Evolutionary conservation across 1,284 basidiomycete genomes (phyloP).

Genomic region (Phylloboletellus chloephorus): DNA sequence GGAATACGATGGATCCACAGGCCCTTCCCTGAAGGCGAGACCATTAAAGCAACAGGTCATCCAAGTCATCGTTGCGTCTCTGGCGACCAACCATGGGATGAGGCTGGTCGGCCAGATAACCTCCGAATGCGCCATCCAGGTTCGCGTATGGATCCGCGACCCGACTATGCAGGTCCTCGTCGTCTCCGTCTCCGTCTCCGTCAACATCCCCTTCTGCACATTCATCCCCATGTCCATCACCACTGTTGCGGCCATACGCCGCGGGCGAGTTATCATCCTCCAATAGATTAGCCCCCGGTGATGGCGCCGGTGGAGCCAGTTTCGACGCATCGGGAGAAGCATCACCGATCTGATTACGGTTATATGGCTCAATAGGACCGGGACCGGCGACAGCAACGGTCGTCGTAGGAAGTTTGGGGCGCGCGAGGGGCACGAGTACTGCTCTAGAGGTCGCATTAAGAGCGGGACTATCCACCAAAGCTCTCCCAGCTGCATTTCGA

Average conservation of each 20-base stretch:
- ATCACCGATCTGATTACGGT: slow-evolving; percentile 20
- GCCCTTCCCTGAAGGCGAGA: neutral
- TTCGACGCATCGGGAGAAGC: slow-evolving; percentile 19
- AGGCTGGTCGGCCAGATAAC: slow-evolving; percentile 60
- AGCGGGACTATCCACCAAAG: slow-evolving; percentile 71
- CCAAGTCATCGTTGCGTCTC: slow-evolving; percentile 31
- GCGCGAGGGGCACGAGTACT: slow-evolving; percentile 59
- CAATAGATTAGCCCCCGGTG: slow-evolving; percentile 12
- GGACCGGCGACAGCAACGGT: slow-evolving; percentile 55
- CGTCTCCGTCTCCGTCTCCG: slow-evolving; percentile 32
- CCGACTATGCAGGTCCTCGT: slow-evolving; percentile 27
- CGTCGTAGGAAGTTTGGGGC: slow-evolving; percentile 44
- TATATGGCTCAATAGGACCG: slow-evolving; percentile 54
- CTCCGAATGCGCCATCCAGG: slow-evolving; percentile 65
- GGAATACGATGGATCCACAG: neutral
- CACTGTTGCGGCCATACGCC: neutral
- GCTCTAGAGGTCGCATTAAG: slow-evolving; percentile 69
- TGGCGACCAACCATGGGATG: slow-evolving; percentile 41
- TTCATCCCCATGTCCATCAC: slow-evolving; percentile 10
- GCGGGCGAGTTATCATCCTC: slow-evolving; percentile 3
- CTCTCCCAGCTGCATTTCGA: slow-evolving; percentile 68
- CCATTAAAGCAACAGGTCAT: slow-evolving; percentile 51
- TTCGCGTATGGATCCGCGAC: slow-evolving; percentile 68
- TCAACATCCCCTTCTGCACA: slow-evolving; percentile 20
- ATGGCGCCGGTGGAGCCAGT: slow-evolving; percentile 9